Percentiles rank a stretch among this genome's conserved stretches.
Evolutionary conservation across 495 filamentous ascomycete species (phyloP).

Genomic region (Talaromyces trachyspermus): DNA sequence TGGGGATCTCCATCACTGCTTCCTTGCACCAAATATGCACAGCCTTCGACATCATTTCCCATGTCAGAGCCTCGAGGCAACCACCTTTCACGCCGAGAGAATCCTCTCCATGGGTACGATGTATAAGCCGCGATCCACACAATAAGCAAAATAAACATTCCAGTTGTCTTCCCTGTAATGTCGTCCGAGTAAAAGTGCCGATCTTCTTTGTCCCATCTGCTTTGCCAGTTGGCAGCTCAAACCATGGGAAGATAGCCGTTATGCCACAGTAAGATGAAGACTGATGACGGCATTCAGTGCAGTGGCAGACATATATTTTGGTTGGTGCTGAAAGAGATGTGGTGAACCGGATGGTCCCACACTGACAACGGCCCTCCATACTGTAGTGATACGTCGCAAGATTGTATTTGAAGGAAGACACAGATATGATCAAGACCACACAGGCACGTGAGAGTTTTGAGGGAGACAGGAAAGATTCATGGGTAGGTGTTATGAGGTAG

Average conservation of each 20-base stretch:
- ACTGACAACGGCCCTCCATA: slow-evolving; percentile 57
- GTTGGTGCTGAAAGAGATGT: slow-evolving; percentile 50
- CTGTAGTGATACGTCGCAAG: no score
- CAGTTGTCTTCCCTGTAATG: slow-evolving; percentile 33
- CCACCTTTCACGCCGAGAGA: slow-evolving; percentile 55
- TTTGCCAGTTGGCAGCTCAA: slow-evolving; percentile 28
- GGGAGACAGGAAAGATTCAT: no score
- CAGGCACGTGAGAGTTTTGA: no score
- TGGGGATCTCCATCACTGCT: slow-evolving; percentile 57
- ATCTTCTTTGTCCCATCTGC: slow-evolving; percentile 24
- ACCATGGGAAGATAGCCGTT: slow-evolving; percentile 58
- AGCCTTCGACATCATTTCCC: slow-evolving; percentile 42
- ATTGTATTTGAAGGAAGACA: no score
- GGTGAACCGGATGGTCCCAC: slow-evolving; percentile 52
- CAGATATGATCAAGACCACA: no score
- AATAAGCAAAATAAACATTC: slow-evolving; percentile 54
- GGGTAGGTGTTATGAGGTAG: no score
- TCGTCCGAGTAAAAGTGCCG: slow-evolving; percentile 38
- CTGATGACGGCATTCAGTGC: slow-evolving; percentile 57
- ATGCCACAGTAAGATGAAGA: slow-evolving; percentile 61
- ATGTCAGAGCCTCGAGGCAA: slow-evolving; percentile 46
- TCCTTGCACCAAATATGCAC: slow-evolving; percentile 57
- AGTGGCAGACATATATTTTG: slow-evolving; percentile 62
- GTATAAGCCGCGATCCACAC: slow-evolving; percentile 53
- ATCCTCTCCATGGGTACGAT: slow-evolving; percentile 43